These are phyloP conservation scores for Phytophthora melonis DNA, from an alignment of 352 stramenopile species.

Conservation along the genomic window DNA sequence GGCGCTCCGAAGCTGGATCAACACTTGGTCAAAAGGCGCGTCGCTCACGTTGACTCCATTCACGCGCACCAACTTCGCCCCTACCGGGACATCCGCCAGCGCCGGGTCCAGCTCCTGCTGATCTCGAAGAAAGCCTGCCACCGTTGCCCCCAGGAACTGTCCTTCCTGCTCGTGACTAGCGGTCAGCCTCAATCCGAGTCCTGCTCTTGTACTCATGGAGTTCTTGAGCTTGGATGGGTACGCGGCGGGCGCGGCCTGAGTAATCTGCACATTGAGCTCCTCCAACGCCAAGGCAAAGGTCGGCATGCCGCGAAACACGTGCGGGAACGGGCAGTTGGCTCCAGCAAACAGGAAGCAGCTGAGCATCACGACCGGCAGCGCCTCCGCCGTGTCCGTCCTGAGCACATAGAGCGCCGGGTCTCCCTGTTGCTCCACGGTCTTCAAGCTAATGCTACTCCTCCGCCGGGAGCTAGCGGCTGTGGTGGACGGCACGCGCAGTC, in stretches of 20 bases:
- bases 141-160: conserved; percentile 70
- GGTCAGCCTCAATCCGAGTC: conserved; percentile 67
- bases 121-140: conserved; percentile 75
- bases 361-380: conserved; percentile 65
- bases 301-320: conserved; percentile 71
- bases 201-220: conserved; percentile 59
- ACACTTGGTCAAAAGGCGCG: conserved; percentile 70
- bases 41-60: conserved; percentile 74
- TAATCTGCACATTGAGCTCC: conserved; percentile 74
- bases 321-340: conserved; percentile 78
- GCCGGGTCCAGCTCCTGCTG: conserved; percentile 63
- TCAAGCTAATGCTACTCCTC: conserved; percentile 29
- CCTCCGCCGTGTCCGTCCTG: conserved; percentile 44
- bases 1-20: conserved; percentile 58
- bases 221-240: conserved; percentile 79
- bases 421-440: conserved; percentile 28
- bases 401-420: conserved; percentile 37
- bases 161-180: conserved; percentile 71
- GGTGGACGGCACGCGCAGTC: conserved; percentile 10
- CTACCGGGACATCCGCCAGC: conserved; percentile 67
- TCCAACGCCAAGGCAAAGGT: conserved; percentile 79
- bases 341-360: conserved; percentile 77
- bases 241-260: conserved; percentile 45
- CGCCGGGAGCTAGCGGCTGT: conserved; percentile 11
- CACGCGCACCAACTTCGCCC: conserved; percentile 71